These are phyloP conservation scores for Daedalea quercina DNA, from an alignment of 768 basidiomycete species.

Conservation along the genomic window DNA sequence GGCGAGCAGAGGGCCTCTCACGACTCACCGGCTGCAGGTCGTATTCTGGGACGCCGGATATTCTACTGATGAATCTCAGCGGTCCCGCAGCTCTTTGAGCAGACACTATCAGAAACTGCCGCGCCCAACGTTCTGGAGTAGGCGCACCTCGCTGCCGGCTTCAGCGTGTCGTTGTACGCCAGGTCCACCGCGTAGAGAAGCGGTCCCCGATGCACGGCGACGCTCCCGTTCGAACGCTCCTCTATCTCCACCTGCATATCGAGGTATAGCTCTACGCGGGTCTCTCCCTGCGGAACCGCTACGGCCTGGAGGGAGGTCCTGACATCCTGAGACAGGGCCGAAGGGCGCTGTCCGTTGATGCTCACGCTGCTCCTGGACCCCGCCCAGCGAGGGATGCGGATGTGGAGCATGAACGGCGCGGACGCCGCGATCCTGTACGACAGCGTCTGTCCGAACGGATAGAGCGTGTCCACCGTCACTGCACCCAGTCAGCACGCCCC, in stretches of 20 bases:
- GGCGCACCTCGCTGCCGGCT: slow-evolving; percentile 27
- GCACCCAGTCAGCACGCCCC: slow-evolving; percentile 19
- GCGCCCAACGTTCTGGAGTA: background rate
- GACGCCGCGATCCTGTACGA: slow-evolving; percentile 38
- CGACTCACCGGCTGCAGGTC: background rate
- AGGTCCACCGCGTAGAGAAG: slow-evolving; percentile 51
- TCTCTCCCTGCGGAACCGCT: slow-evolving; percentile 33
- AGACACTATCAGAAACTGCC: background rate
- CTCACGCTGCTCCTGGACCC: slow-evolving; percentile 34
- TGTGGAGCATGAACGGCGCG: slow-evolving; percentile 37
- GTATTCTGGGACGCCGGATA: background rate
- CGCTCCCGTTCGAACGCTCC: slow-evolving; percentile 41
- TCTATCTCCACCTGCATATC: slow-evolving; percentile 43
- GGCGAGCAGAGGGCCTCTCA: background rate
- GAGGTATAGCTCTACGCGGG: slow-evolving; percentile 36
- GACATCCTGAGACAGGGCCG: slow-evolving; percentile 28
- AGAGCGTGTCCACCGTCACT: slow-evolving; percentile 40
- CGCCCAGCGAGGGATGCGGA: slow-evolving; percentile 48
- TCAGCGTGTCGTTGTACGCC: slow-evolving; percentile 34
- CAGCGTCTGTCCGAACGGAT: slow-evolving; percentile 45
- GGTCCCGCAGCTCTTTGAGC: slow-evolving; percentile 19
- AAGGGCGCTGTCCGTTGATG: slow-evolving; percentile 27
- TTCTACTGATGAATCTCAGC: slow-evolving; percentile 29
- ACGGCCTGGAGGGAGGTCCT: slow-evolving; percentile 40
- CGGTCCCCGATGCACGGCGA: slow-evolving; percentile 49